These are phyloP conservation scores for Gypsophila paniculata DNA, from an alignment of 179 eudicot species.

Conservation along the genomic window DNA sequence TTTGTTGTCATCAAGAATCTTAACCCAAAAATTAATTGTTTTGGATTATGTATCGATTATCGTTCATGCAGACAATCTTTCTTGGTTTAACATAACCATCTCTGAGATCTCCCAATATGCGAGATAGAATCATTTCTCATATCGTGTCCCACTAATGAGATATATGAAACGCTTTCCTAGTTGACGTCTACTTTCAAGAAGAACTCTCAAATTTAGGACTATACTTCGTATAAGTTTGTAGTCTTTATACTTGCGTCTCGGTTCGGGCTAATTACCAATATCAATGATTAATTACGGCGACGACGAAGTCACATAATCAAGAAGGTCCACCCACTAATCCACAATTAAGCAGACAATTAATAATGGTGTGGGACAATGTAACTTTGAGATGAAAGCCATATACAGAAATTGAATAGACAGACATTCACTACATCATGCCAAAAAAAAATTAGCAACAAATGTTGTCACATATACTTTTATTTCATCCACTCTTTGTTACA, in stretches of 20 bases:
- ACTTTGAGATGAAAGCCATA: neutral
- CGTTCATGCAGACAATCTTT: neutral
- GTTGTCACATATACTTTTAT: neutral
- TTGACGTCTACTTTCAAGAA: neutral
- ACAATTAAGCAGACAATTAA: neutral
- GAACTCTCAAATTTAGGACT: neutral
- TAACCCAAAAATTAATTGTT: neutral
- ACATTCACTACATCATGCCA: slow-evolving; percentile 1
- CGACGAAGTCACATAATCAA: neutral
- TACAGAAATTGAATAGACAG: neutral
- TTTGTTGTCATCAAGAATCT: slow-evolving; percentile 20
- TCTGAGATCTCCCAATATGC: neutral
- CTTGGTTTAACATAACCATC: slow-evolving; percentile 13
- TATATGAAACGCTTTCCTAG: too few relatives aligned
- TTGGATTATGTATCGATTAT: neutral
- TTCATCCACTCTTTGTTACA: neutral
- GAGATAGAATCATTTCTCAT: too few relatives aligned
- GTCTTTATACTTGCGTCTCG: neutral
- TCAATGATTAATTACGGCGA: neutral
- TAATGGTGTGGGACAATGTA: neutral
- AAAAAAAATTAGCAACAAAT: slow-evolving; percentile 4
- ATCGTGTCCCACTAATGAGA: too few relatives aligned
- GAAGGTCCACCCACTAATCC: neutral
- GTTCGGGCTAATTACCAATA: neutral
- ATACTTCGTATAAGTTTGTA: neutral